Base-by-base conservation (phyloP, 805 yeast species). In the Metschnikowia peoriensis region DNA sequence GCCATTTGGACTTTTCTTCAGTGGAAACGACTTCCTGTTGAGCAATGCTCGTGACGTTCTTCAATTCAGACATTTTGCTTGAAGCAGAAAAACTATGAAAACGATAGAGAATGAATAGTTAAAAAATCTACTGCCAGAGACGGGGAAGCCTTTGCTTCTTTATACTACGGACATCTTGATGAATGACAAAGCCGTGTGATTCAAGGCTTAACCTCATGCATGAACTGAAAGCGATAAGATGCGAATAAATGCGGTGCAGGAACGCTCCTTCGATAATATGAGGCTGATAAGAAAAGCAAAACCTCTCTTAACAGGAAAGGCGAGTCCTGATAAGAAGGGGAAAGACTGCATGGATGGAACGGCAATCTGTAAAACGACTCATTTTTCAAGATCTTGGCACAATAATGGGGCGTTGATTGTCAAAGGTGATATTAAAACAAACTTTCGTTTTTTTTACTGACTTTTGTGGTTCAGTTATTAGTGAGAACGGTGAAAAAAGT, bases 1-100 rank as follows among this genome's bases (percentile, higher is more conserved):
- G 53, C 59, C 59, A 57, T 17, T 9, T 38, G 11, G 96, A 85
- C 75, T 91, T 89, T 69, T 97, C 97, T 64, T 88, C 87, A 68
- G 73, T 44, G 17, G 43, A 28, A 17, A 50, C 32, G 11, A 43
- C 49, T 35, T 41, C 45, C 38, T 46, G 37, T 17, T 39, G 46
- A 8, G 38, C 47, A 15, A 43, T 50, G 41, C 43, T 43, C 29
- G 56, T 38, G 22, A 46, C 40, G 50, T 49, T 44, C 47, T 50
- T 52, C 41, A 46, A 32, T 28, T 38, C 47, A 22, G 49, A 32
- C 49, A 46, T 46, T 11, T 17, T 28, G 11, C 12, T 35, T 28
- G 17, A 34, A 28, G 14, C 28, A 15, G 28, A 22, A 34, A 15
- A 28, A 6, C 4, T 14, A 9, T 27, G 45, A 41, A 37, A 27